A percentile compares a stretch with the other conserved stretches of the same genome.
Evolutionary conservation across 805 yeast genomes (phyloP).

Genomic region (Candida lessepsii): DNA sequence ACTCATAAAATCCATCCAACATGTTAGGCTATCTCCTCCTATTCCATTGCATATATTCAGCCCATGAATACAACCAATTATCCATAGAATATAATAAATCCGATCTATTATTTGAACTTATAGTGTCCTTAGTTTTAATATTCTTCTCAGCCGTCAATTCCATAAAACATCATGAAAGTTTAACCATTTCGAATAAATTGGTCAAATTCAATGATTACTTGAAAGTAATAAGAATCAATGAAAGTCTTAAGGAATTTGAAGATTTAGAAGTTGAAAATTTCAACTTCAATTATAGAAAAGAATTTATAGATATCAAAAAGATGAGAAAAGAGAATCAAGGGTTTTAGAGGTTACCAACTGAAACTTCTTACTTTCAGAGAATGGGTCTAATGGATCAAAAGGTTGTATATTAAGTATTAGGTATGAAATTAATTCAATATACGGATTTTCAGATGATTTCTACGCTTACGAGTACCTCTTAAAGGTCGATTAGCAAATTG

Average conservation of each 20-base stretch:
- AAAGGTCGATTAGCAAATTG: too few species aligned
- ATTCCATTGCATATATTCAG: slow-evolving; percentile 53
- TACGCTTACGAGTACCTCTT: too few species aligned
- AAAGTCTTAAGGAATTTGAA: slow-evolving; percentile 50
- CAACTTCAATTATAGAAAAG: slow-evolving; percentile 30
- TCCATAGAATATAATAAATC: slow-evolving; percentile 14
- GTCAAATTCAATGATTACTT: slow-evolving; percentile 32
- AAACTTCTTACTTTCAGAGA: too few species aligned
- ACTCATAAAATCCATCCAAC: background rate
- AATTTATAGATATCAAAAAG: slow-evolving; percentile 42
- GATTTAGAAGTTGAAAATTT: slow-evolving; percentile 43
- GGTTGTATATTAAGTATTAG: background rate
- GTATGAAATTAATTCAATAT: background rate
- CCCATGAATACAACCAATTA: slow-evolving; percentile 50
- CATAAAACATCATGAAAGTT: slow-evolving; percentile 22
- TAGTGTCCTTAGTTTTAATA: slow-evolving; percentile 45
- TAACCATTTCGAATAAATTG: slow-evolving; percentile 26
- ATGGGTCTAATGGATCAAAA: too few species aligned
- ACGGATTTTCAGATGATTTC: too few species aligned
- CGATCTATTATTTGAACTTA: slow-evolving; percentile 52
- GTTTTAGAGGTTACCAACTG: slow-evolving; percentile 27
- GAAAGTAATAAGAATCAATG: slow-evolving; percentile 44
- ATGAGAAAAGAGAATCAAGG: slow-evolving; percentile 41
- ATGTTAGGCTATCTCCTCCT: slow-evolving; percentile 21
- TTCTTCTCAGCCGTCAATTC: slow-evolving; percentile 38